Base-by-base conservation (phyloP, 2,329 filamentous ascomycete genomes). In the Parasarocladium wereldwijsianum region DNA sequence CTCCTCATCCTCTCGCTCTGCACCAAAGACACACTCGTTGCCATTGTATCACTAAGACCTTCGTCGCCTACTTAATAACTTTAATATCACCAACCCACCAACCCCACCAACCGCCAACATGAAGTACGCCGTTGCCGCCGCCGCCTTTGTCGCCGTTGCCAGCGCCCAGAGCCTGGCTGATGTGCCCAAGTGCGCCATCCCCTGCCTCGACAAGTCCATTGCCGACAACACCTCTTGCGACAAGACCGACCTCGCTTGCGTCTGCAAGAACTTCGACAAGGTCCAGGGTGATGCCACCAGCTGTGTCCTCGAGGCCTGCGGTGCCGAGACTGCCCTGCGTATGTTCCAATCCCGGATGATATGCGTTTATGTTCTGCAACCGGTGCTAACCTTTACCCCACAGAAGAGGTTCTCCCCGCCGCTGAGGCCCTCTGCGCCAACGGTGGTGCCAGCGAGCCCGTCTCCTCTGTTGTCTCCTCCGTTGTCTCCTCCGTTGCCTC, bases 351-450 rank as follows among this genome's bases (percentile, higher is more conserved):
- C 15, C 7, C 13, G 4, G 3, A 13, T 19, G n/a, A 20, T 32
- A 12, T 8, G 15, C 14, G 17, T n/a, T 9, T 15, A 16, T 8
- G 18, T 7, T 33, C 15, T 6, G 14, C 5, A 12, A 28, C 26
- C n/a, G 6, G 15, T 12, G 26, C 41, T 44, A 39, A 44, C 42
- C 14, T 26, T 13, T 12, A 8, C 12, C n/a, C 6, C 12, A 14
- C 29, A 60, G 56, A 43, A 41, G 37, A 57, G 38, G 54, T 59
- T 25, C 44, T 57, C 26, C 53, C 55, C 34, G 54, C 53, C 24
- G 45, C 49, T 15, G 33, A 49, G 39, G 40, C 41, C 32, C 47
- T 57, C 38, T 57, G 54, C 47, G 32, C 29, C n/a, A 34, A 29
- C 27, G 35, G 39, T 22, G 25, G 25, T 21, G 17, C 23, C n/a